Conservation (phyloP, 805 yeast genomes). For the Millerago galiae region DNA sequence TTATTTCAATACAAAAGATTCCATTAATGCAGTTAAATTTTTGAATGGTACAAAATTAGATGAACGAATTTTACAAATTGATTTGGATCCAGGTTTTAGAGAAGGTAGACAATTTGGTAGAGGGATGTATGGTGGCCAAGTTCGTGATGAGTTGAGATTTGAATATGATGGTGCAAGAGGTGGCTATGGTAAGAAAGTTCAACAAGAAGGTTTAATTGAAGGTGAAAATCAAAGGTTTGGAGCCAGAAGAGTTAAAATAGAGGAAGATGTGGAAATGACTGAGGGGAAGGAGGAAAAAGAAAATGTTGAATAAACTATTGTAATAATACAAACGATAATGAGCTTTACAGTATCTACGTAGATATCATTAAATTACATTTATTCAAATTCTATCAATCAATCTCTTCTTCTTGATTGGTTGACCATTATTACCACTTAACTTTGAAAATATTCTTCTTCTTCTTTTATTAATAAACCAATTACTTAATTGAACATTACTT, state of each 20-base stretch:
- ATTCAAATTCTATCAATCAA: slow-evolving; percentile 20
- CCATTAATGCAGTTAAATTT: slow-evolving; percentile 77
- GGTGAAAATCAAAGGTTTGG: slow-evolving; percentile 22
- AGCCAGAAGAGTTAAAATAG: slow-evolving; percentile 23
- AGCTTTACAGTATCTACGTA: too few species aligned
- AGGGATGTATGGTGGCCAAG: slow-evolving; percentile 91
- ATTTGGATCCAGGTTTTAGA: slow-evolving; percentile 90
- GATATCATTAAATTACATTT: neutral
- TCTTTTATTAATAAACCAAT: slow-evolving; percentile 87
- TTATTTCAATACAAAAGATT: slow-evolving; percentile 59
- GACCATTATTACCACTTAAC: slow-evolving; percentile 25
- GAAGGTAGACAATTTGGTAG: slow-evolving; percentile 97
- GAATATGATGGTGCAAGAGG: slow-evolving; percentile 44
- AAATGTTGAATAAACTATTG: neutral
- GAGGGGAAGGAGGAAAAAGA: neutral
- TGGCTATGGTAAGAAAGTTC: slow-evolving; percentile 29
- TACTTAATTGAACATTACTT: slow-evolving; percentile 73
- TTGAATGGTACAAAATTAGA: slow-evolving; percentile 79
- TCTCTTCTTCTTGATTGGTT: slow-evolving; percentile 27
- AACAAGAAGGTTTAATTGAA: slow-evolving; percentile 9
- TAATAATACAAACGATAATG: neutral
- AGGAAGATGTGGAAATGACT: slow-evolving; percentile 2
- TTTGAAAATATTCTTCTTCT: slow-evolving; percentile 52
- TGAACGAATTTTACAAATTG: slow-evolving; percentile 75
- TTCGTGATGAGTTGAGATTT: slow-evolving; percentile 56